Base-by-base conservation (phyloP, 2,329 filamentous ascomycete genomes). In the Cryphonectria parasitica region DNA sequence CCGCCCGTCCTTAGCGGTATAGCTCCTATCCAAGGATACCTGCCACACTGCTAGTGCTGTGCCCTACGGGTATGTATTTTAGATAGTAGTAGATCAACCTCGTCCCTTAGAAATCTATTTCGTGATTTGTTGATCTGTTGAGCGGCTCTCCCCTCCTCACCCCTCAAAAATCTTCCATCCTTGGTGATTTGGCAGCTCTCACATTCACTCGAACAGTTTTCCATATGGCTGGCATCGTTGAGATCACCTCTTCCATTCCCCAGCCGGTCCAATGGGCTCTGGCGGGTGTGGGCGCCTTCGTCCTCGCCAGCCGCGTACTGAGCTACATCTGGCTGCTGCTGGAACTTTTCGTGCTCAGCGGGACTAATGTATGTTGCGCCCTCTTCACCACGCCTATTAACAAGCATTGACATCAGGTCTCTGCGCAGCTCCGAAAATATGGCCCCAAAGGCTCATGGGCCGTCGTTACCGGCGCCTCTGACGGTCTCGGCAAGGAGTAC, bases 401-500 rank as follows among this genome's bases (percentile, higher is more conserved):
- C 36, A 39, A 36, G 11, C 43, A 41, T 22, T 66, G 19, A 66
- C 56, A 49, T 19, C 67, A 52, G 45, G 3, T 43, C 49, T n/a
- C 54, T 56, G 22, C 19, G 71, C 71, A 97, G 95, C 90, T 99
- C 71, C 91, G 91, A 76, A 94, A 92, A 75, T 98, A 97, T 83
- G 96, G 95, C 75, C 92, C 92, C 76, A 93, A 94, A 77, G 95
- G 95, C 73, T 95, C 92, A 71, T 99, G 95, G 95, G 96, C 93
- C 43, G 89, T 99, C 69, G 88, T 99, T 56, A 99, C 96, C 36
- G 96, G 96, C 74, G 96, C 95, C 66, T 98, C 95, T 15, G 96
- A 99, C 81, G 97, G 96, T 74, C 90, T 99, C 73, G 96, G 96
- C 79, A 98, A 97, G 83, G 96, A 99, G 83, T 99, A 94, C 80